A percentile compares a stretch with the other conserved stretches of the same genome.
Conservation (phyloP, 2,329 filamentous ascomycete species). For the Trichoderma hamatum region DNA sequence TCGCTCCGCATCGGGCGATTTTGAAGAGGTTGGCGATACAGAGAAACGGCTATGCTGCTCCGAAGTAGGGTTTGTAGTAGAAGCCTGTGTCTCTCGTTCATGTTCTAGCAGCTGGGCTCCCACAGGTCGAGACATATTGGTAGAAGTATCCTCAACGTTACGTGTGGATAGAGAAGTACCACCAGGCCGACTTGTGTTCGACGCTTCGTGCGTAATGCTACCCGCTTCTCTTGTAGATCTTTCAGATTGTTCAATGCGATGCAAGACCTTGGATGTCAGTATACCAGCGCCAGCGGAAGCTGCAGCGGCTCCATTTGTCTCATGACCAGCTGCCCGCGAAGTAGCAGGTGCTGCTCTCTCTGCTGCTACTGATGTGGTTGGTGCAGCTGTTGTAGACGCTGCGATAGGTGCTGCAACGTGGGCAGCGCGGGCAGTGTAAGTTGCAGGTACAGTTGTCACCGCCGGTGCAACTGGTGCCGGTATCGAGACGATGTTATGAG, state of each 20-base stretch:
- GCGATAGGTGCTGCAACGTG: not conserved
- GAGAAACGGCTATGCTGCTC: constrained; percentile 26
- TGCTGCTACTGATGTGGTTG: constrained; percentile 56
- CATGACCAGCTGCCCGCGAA: constrained; percentile 47
- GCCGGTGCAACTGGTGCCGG: not conserved
- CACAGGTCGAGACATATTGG: constrained; percentile 5
- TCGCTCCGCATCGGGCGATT: not conserved
- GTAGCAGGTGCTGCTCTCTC: constrained; percentile 64
- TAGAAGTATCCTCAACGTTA: not conserved
- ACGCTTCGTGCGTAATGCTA: not conserved
- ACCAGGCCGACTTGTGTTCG: not conserved
- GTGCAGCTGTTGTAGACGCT: constrained; percentile 29
- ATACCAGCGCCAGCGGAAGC: not conserved
- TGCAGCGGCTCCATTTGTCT: not conserved
- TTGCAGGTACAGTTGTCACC: not conserved
- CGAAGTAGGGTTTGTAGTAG: not conserved
- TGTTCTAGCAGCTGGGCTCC: constrained; percentile 29
- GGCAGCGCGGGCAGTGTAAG: not conserved
- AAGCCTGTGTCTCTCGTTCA: not conserved
- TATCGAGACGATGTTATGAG: not conserved
- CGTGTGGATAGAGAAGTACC: not conserved
- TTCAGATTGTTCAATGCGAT: not conserved
- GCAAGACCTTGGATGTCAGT: not conserved
- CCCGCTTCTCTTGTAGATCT: not conserved
- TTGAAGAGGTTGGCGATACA: constrained; percentile 22